These are phyloP conservation scores for Cymbidium sinense DNA, from an alignment of 106 monocot species.

Conservation along the genomic window DNA sequence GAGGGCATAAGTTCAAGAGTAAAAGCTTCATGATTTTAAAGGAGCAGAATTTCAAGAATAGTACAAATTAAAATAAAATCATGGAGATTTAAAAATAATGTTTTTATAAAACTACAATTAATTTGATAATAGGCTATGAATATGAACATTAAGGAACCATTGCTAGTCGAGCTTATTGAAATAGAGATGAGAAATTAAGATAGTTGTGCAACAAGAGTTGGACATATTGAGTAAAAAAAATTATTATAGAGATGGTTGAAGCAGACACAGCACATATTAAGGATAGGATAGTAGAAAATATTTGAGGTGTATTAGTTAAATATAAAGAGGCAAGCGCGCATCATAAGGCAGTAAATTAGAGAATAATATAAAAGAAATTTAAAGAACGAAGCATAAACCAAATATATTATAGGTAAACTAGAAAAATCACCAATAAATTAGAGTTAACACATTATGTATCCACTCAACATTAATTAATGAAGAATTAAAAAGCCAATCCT, in stretches of 20 bases:
- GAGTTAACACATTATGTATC: too few species aligned
- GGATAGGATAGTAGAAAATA: not conserved
- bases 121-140: not conserved
- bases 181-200: not conserved
- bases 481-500: not conserved
- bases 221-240: not conserved
- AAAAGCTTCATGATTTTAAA: not conserved
- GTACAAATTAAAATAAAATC: not conserved
- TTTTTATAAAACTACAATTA: conserved; percentile 1
- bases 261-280: not conserved
- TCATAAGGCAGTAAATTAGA: too few species aligned
- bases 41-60: not conserved
- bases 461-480: not conserved
- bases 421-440: too few species aligned
- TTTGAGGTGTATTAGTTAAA: too few species aligned
- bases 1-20: not conserved
- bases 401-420: too few species aligned
- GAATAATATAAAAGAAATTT: too few species aligned
- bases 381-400: too few species aligned
- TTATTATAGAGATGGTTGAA: not conserved
- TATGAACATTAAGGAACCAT: not conserved
- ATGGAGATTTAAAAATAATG: not conserved
- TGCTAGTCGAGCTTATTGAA: too few species aligned
- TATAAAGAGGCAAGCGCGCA: too few species aligned
- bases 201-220: not conserved